phyloP scores from a whole-genome alignment of 106 monocot genomes.

The Gastrodia elata region DNA sequence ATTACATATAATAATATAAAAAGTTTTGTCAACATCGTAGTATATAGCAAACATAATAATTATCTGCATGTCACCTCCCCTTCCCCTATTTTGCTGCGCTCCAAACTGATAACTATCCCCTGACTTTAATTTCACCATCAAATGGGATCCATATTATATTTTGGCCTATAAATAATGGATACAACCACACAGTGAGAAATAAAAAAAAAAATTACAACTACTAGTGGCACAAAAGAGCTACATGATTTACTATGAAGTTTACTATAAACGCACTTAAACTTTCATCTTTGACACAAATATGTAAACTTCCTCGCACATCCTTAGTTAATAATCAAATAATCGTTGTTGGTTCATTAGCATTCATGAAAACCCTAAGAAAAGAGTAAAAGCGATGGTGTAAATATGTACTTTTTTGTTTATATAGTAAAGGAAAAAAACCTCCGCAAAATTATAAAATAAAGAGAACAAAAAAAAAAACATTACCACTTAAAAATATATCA shows the following conservation, averaged over 20 bases:
- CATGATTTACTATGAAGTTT: neutral
- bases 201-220: too few relatives aligned
- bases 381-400: neutral
- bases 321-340: neutral
- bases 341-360: neutral
- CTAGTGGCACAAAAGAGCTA: too few relatives aligned
- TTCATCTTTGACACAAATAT: neutral
- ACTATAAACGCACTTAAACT: neutral
- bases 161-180: too few relatives aligned
- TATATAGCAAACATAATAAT: too few relatives aligned
- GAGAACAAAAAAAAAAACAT: neutral
- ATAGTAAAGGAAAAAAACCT: neutral
- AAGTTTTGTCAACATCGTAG: too few relatives aligned
- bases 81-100: too few relatives aligned
- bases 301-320: neutral
- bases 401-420: neutral
- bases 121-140: too few relatives aligned
- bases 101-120: too few relatives aligned
- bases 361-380: neutral
- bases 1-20: too few relatives aligned
- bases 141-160: too few relatives aligned
- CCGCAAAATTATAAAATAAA: neutral
- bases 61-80: too few relatives aligned
- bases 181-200: too few relatives aligned
- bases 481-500: neutral